Percentiles rank a stretch among this genome's conserved stretches.
Evolutionary conservation across 2,329 filamentous ascomycete genomes (phyloP).

Genomic region (Colletotrichum ledebouriae): DNA sequence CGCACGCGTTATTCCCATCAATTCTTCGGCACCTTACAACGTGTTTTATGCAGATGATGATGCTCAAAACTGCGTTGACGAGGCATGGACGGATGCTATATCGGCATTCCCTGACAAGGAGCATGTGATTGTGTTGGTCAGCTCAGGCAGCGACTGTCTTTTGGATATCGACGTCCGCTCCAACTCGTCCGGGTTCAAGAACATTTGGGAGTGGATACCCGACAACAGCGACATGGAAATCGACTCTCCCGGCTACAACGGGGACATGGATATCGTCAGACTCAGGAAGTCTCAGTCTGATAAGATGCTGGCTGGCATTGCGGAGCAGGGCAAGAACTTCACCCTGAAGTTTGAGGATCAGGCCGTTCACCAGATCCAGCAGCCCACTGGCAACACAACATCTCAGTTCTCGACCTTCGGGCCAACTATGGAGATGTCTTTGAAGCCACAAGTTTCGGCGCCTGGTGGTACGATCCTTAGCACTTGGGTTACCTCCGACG

Average conservation of each 20-base stretch:
- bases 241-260: conserved; percentile 19
- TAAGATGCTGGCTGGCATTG: conserved; percentile 31
- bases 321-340: conserved; percentile 26
- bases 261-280: conserved; percentile 21
- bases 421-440: conserved; percentile 37
- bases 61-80: conserved; percentile 18
- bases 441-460: conserved; percentile 33
- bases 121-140: conserved; percentile 12
- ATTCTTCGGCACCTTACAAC: conserved; percentile 7
- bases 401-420: conserved; percentile 32
- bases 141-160: conserved; percentile 18
- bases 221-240: conserved; percentile 24
- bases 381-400: conserved; percentile 29
- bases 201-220: conserved; percentile 28
- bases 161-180: conserved; percentile 13
- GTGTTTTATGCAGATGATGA: conserved; percentile 35
- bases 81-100: conserved; percentile 30
- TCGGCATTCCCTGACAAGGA: conserved; percentile 21
- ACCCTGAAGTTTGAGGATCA: conserved; percentile 31
- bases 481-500: conserved; percentile 36
- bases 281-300: conserved; percentile 28
- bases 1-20: conserved; percentile 27
- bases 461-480: conserved; percentile 35
- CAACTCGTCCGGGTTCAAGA: conserved; percentile 26
- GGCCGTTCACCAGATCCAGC: conserved; percentile 25